These are phyloP conservation scores for Termitomyces heimii DNA, from an alignment of 768 basidiomycete genomes.

Conservation along the genomic window DNA sequence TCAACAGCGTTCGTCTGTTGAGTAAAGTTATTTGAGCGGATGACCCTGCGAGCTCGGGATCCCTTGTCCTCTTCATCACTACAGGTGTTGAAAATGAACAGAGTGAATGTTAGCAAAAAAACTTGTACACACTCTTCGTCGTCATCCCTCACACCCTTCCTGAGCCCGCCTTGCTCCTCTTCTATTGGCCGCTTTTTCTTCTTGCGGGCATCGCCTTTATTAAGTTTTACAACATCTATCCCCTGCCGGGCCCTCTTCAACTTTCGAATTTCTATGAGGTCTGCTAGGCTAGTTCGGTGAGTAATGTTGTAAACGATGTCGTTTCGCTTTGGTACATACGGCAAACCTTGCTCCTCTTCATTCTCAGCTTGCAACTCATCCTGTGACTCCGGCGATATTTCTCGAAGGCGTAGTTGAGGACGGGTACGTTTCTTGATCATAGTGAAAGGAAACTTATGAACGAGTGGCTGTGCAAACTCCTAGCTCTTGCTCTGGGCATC, in stretches of 20 bases:
- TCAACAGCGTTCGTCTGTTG: slow-evolving; percentile 95
- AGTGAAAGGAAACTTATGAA: neutral
- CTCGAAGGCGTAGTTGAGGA: slow-evolving; percentile 54
- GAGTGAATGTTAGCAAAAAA: neutral
- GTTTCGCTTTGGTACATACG: slow-evolving; percentile 33
- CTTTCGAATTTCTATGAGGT: slow-evolving; percentile 80
- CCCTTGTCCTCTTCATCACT: slow-evolving; percentile 64
- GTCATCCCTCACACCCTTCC: slow-evolving; percentile 40
- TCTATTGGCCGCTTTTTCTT: slow-evolving; percentile 55
- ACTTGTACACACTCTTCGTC: slow-evolving; percentile 53
- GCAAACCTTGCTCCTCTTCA: slow-evolving; percentile 39
- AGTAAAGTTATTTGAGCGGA: slow-evolving; percentile 90
- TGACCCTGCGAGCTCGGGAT: slow-evolving; percentile 65
- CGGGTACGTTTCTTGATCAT: slow-evolving; percentile 76
- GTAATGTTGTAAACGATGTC: neutral
- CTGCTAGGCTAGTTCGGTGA: slow-evolving; percentile 51
- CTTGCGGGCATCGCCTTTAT: slow-evolving; percentile 76
- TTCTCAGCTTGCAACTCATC: slow-evolving; percentile 31
- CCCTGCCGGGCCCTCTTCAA: slow-evolving; percentile 69
- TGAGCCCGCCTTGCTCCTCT: slow-evolving; percentile 49
- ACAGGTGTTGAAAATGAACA: neutral
- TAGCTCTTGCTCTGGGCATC: no score
- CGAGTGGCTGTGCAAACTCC: slow-evolving; percentile 12
- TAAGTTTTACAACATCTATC: slow-evolving; percentile 81
- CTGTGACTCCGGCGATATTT: slow-evolving; percentile 37